phyloP scores from a whole-genome alignment of 176 grass and related monocot genomes.

The Dactylis glomerata region DNA sequence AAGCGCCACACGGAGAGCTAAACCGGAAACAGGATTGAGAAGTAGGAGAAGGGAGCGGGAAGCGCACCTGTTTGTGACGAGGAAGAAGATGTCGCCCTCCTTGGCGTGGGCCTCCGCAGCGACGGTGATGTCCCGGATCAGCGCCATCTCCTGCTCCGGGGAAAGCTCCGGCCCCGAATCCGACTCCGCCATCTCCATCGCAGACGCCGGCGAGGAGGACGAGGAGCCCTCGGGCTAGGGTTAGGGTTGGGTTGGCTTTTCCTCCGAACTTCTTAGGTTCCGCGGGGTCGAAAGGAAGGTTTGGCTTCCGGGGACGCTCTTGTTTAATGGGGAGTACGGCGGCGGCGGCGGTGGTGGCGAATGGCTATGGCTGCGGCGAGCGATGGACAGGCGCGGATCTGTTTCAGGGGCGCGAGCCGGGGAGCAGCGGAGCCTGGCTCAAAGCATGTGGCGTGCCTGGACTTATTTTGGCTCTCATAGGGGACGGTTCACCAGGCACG shows the following conservation, averaged over 20 bases:
- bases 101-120: constrained; percentile 75
- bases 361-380: not conserved
- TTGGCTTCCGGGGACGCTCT: not conserved
- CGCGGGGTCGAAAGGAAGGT: not conserved
- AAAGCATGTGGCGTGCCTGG: too few species aligned
- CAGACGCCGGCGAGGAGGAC: not conserved
- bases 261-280: not conserved
- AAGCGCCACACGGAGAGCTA: not conserved
- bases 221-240: constrained; percentile 8
- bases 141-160: constrained; percentile 69
- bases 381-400: not conserved
- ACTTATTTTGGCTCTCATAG: too few species aligned
- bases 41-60: not conserved
- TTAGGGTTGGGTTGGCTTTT: constrained; percentile 22
- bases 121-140: constrained; percentile 86
- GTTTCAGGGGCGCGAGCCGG: too few species aligned
- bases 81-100: constrained; percentile 95
- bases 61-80: constrained; percentile 73
- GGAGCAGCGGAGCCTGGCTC: too few species aligned
- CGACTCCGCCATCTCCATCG: constrained; percentile 29
- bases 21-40: constrained; percentile 26
- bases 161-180: constrained; percentile 39
- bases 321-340: not conserved
- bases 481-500: too few species aligned
- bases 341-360: not conserved